phyloP scores from a whole-genome alignment of 23 red algal genomes.

The Gracilaria caudata region DNA sequence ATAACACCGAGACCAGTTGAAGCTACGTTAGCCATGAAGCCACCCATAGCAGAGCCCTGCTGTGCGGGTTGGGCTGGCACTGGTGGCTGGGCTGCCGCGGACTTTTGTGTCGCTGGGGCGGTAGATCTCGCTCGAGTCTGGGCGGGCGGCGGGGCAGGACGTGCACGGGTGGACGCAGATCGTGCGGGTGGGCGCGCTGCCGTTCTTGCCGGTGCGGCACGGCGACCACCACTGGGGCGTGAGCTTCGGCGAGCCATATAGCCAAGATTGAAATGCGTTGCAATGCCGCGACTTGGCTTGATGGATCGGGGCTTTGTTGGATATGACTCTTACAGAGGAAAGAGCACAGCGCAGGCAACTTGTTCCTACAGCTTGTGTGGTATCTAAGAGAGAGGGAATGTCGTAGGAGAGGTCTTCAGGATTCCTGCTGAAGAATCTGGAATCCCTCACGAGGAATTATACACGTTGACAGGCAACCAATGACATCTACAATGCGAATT shows the following conservation, averaged over 20 bases:
- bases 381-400: too few species aligned
- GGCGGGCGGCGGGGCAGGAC: slow-evolving; percentile 8
- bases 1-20: slow-evolving; percentile 70
- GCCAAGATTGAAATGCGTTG: background rate
- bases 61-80: slow-evolving; percentile 46
- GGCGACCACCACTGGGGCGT: slow-evolving; percentile 58
- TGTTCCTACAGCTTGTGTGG: too few species aligned
- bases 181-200: slow-evolving; percentile 38
- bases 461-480: too few species aligned
- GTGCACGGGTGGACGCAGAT: slow-evolving; percentile 41
- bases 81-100: slow-evolving; percentile 57
- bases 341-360: too few species aligned
- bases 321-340: background rate
- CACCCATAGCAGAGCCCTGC: slow-evolving; percentile 66
- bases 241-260: slow-evolving; percentile 53
- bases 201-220: slow-evolving; percentile 25
- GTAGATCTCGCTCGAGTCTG: slow-evolving; percentile 28
- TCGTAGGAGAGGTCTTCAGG: too few species aligned
- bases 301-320: background rate
- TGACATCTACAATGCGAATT: too few species aligned
- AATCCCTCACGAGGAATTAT: too few species aligned
- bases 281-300: background rate
- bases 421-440: too few species aligned
- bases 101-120: slow-evolving; percentile 46
- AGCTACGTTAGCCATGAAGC: slow-evolving; percentile 77